phyloP scores from a whole-genome alignment of 257 asterid genomes.

The Solanum ossicruentum region DNA sequence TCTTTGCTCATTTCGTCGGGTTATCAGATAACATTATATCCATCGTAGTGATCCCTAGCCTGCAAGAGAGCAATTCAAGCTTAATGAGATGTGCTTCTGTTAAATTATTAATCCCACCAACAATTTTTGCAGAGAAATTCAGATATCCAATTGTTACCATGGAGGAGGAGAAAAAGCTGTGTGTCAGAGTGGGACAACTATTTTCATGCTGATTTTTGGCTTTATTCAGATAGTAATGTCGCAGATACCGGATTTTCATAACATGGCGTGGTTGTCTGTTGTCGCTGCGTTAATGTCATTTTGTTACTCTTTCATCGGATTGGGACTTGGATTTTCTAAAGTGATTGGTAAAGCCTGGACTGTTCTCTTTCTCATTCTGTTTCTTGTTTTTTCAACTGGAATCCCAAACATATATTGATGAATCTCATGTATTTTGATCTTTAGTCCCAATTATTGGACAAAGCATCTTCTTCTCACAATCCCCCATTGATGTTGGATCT shows the following conservation, averaged over 20 bases:
- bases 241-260: slow-evolving; percentile 61
- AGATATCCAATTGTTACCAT: slow-evolving; percentile 65
- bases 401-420: not conserved
- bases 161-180: slow-evolving; percentile 35
- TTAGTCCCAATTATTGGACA: not conserved
- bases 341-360: slow-evolving; percentile 33
- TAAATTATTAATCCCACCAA: not conserved
- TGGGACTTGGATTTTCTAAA: slow-evolving; percentile 63
- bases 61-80: not conserved
- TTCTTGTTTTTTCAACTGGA: not conserved
- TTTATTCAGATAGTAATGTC: slow-evolving; percentile 41
- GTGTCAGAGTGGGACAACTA: slow-evolving; percentile 30
- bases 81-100: not conserved
- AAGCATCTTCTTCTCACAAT: not conserved
- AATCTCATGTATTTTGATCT: not conserved
- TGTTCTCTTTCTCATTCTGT: not conserved
- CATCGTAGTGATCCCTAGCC: not conserved
- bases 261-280: slow-evolving; percentile 55
- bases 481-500: not conserved
- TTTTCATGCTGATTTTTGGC: slow-evolving; percentile 47
- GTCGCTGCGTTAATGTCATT: slow-evolving; percentile 73
- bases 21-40: not conserved
- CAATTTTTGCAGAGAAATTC: slow-evolving; percentile 51
- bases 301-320: slow-evolving; percentile 44
- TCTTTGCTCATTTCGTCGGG: not conserved